Evolutionary conservation across 1,284 basidiomycete genomes (phyloP).

Genomic region (Ceratobasidium papillatum): DNA sequence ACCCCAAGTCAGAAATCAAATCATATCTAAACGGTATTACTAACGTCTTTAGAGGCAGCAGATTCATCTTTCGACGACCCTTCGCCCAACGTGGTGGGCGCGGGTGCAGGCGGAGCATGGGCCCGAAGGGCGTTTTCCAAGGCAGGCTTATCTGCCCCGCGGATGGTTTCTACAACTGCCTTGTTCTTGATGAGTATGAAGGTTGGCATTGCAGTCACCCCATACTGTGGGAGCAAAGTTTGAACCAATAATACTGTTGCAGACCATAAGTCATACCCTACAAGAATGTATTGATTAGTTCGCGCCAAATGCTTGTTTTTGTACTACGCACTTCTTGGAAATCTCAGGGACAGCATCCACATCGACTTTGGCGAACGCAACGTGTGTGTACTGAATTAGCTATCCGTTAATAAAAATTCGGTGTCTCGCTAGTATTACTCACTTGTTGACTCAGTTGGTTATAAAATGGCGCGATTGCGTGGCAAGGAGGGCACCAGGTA

Average conservation of each 20-base stretch:
- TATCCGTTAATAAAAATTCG: background rate
- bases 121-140: conserved; percentile 48
- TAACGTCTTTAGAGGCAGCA: conserved; percentile 40
- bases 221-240: conserved; percentile 1
- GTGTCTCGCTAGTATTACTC: background rate
- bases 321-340: conserved; percentile 48
- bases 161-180: conserved; percentile 49
- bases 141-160: conserved; percentile 48
- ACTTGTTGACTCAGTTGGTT: conserved; percentile 44
- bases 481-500: conserved; percentile 49
- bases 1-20: background rate
- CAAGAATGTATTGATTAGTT: background rate
- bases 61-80: conserved; percentile 26
- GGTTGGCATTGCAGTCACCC: conserved; percentile 51
- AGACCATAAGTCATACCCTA: background rate
- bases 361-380: conserved; percentile 52
- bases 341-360: conserved; percentile 49
- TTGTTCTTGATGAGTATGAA: conserved; percentile 52
- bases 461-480: conserved; percentile 46
- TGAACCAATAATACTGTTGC: background rate
- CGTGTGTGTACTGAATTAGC: conserved; percentile 43
- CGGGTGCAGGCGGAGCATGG: conserved; percentile 46
- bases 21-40: conserved; percentile 8
- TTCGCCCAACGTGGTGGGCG: background rate
- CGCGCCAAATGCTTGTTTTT: background rate